Conservation (phyloP, 257 asterid genomes). For the Solanum sparsipilum region DNA sequence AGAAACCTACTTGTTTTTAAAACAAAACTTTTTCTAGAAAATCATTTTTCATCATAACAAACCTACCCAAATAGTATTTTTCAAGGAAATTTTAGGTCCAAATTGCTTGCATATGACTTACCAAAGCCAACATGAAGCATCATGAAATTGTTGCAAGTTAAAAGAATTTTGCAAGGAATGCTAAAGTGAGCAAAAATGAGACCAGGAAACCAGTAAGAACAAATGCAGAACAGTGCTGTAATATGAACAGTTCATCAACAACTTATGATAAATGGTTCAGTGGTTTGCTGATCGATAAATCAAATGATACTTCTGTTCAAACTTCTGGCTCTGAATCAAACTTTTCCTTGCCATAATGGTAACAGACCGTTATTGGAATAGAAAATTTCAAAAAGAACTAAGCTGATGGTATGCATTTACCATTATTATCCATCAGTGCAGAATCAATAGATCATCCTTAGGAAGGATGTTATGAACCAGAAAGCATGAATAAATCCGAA, state of each 20-base stretch:
- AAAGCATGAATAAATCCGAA: background rate
- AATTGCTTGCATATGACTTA: background rate
- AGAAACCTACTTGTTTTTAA: too few species aligned
- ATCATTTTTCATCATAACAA: too few species aligned
- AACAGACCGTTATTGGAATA: background rate
- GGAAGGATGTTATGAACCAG: background rate
- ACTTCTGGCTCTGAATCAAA: background rate
- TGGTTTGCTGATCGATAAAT: background rate
- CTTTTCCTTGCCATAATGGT: background rate
- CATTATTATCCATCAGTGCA: background rate
- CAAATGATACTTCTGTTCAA: background rate
- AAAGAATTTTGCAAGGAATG: background rate
- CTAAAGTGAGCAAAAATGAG: background rate
- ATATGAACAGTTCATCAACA: background rate
- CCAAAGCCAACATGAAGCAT: background rate
- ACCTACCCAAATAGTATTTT: background rate
- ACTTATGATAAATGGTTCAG: background rate
- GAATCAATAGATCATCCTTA: background rate
- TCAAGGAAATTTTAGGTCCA: background rate
- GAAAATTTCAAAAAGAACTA: background rate
- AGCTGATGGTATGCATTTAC: background rate
- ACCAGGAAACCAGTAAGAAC: background rate
- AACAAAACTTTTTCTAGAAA: too few species aligned
- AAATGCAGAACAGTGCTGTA: background rate
- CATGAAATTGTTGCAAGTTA: background rate